Evolutionary conservation across 2,329 filamentous ascomycete species (phyloP).

Genomic region (Claviceps humidiphila): DNA sequence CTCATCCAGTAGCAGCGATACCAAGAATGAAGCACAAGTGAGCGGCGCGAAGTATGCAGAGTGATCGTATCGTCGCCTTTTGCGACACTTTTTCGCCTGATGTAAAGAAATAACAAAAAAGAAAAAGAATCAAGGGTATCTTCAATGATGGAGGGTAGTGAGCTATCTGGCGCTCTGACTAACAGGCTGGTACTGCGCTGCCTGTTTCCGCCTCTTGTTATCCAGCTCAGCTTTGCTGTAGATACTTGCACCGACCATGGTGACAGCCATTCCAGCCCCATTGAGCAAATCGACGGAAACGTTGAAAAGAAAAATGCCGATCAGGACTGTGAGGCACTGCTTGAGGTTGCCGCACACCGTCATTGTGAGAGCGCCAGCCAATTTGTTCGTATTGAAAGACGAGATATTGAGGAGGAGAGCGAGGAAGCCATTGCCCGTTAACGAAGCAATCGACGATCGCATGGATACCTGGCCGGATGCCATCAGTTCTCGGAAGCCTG

Average conservation of each 20-base stretch:
- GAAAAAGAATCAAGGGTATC: constrained; percentile 7
- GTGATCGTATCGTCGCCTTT: neutral
- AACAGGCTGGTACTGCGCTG: constrained; percentile 22
- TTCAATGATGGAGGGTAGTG: neutral
- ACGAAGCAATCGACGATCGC: constrained; percentile 24
- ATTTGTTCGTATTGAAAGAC: constrained; percentile 45
- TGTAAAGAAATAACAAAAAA: constrained; percentile 2
- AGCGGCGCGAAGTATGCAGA: neutral
- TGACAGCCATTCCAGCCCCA: constrained; percentile 41
- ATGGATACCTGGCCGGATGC: constrained; percentile 22
- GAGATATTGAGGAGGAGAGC: constrained; percentile 44
- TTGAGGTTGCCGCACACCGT: constrained; percentile 47
- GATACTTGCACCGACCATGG: constrained; percentile 40
- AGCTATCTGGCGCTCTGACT: constrained; percentile 18
- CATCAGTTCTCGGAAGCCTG: constrained; percentile 24
- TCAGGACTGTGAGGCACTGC: constrained; percentile 41
- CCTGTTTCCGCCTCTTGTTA: constrained; percentile 25
- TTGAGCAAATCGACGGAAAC: constrained; percentile 37
- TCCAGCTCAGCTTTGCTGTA: constrained; percentile 46
- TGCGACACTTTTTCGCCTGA: constrained; percentile 2
- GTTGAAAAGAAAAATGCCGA: constrained; percentile 40
- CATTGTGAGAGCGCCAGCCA: constrained; percentile 44
- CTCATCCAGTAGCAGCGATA: neutral
- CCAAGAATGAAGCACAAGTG: neutral
- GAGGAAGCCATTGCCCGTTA: constrained; percentile 38